A percentile compares a stretch with the other conserved stretches of the same genome.
phyloP scores from a whole-genome alignment of 805 yeast species.

The Wickerhamomyces silvicola region DNA sequence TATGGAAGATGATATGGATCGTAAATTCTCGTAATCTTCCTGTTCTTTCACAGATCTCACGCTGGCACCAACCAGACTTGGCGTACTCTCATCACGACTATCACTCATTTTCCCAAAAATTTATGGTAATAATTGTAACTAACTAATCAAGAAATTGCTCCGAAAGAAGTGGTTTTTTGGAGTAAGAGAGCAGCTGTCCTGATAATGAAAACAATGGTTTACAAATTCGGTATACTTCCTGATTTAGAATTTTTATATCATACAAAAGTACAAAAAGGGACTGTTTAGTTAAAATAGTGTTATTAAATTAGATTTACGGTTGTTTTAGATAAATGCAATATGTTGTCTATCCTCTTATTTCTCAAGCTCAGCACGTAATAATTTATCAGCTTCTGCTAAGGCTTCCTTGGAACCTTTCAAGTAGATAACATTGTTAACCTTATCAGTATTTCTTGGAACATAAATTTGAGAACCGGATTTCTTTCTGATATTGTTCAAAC shows the following conservation, averaged over 20 bases:
- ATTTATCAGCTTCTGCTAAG: slow-evolving; percentile 42
- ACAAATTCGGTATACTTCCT: too few relatives aligned
- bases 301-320: too few relatives aligned
- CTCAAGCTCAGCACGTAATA: slow-evolving; percentile 20
- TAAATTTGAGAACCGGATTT: slow-evolving; percentile 51
- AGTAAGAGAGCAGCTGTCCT: too few relatives aligned
- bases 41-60: slow-evolving; percentile 16
- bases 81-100: slow-evolving; percentile 4
- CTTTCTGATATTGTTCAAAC: slow-evolving; percentile 54
- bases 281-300: too few relatives aligned
- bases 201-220: too few relatives aligned
- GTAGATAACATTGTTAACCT: slow-evolving; percentile 45
- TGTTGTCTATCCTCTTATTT: slow-evolving; percentile 8
- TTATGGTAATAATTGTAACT: too few relatives aligned
- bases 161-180: too few relatives aligned
- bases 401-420: slow-evolving; percentile 55
- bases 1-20: slow-evolving; percentile 5
- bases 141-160: too few relatives aligned
- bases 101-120: neutral
- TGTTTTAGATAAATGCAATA: too few relatives aligned
- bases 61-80: slow-evolving; percentile 20
- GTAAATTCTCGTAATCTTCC: slow-evolving; percentile 9
- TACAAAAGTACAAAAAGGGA: too few relatives aligned
- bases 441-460: slow-evolving; percentile 56
- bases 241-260: too few relatives aligned